Evolutionary conservation across 192 early-diverging fungal genomes (phyloP).

Genomic region (Podila epigama): DNA sequence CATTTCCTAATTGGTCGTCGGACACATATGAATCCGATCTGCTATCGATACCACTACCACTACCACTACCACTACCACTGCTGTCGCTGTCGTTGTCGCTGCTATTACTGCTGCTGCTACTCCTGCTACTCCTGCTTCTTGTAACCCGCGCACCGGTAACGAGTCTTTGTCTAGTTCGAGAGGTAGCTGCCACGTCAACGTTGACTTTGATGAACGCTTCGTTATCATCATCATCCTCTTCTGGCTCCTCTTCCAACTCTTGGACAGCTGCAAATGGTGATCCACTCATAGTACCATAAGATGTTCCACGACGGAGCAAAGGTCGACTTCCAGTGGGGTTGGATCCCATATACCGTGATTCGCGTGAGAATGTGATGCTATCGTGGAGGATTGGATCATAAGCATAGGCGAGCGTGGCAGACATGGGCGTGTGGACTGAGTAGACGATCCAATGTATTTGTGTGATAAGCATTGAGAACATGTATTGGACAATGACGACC

Average conservation of each 20-base stretch:
- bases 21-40: too few species aligned
- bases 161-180: too few species aligned
- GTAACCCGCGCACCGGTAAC: too few species aligned
- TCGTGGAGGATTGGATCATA: slow-evolving; percentile 36
- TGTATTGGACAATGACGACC: slow-evolving; percentile 16
- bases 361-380: slow-evolving; percentile 38
- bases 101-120: neutral
- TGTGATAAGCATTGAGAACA: slow-evolving; percentile 14
- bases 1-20: too few species aligned
- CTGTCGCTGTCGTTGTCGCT: neutral
- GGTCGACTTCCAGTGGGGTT: neutral
- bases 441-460: slow-evolving; percentile 48
- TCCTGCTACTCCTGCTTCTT: neutral
- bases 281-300: slow-evolving; percentile 35
- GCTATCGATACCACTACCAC: too few species aligned
- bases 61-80: too few species aligned
- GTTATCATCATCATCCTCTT: slow-evolving; percentile 16
- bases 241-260: slow-evolving; percentile 28
- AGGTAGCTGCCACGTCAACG: slow-evolving; percentile 4
- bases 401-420: slow-evolving; percentile 29
- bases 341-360: slow-evolving; percentile 25
- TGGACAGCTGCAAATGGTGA: slow-evolving; percentile 33
- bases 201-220: slow-evolving; percentile 44
- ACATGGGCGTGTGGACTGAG: slow-evolving; percentile 46
- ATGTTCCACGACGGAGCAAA: slow-evolving; percentile 13